These are phyloP conservation scores for Salix viminalis DNA, from an alignment of 345 rosid genomes.

Conservation along the genomic window DNA sequence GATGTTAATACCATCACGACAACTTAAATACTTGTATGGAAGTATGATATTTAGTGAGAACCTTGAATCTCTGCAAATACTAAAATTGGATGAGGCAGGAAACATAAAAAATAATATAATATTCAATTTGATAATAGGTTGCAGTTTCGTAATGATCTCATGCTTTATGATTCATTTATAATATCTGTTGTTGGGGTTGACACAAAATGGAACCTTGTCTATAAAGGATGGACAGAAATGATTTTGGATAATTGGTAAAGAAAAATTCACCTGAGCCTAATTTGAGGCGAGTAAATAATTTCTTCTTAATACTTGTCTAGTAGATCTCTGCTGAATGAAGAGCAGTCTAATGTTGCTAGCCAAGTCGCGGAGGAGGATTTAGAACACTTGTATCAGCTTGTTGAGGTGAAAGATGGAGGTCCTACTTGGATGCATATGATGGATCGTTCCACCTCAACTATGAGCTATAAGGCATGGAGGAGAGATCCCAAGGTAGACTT, in stretches of 20 bases:
- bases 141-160: background rate
- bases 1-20: background rate
- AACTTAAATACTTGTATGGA: background rate
- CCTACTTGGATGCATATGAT: constrained; percentile 68
- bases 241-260: background rate
- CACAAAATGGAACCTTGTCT: background rate
- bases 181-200: background rate
- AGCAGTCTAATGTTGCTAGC: constrained; percentile 24
- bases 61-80: background rate
- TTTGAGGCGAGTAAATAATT: background rate
- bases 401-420: constrained; percentile 73
- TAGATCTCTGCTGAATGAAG: constrained; percentile 30
- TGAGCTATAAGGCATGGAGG: constrained; percentile 73
- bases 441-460: constrained; percentile 55
- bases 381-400: constrained; percentile 49
- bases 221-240: background rate
- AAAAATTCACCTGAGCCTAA: background rate
- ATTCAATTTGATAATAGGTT: background rate
- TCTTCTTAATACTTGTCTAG: constrained; percentile 24
- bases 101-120: background rate
- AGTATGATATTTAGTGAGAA: background rate
- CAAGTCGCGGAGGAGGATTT: constrained; percentile 60
- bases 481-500: constrained; percentile 59
- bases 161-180: background rate
- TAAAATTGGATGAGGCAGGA: background rate